Evolutionary conservation across 2,329 filamentous ascomycete genomes (phyloP), one percentile per base, ranked within the genome.

Genomic region (Onygena corvina): DNA sequence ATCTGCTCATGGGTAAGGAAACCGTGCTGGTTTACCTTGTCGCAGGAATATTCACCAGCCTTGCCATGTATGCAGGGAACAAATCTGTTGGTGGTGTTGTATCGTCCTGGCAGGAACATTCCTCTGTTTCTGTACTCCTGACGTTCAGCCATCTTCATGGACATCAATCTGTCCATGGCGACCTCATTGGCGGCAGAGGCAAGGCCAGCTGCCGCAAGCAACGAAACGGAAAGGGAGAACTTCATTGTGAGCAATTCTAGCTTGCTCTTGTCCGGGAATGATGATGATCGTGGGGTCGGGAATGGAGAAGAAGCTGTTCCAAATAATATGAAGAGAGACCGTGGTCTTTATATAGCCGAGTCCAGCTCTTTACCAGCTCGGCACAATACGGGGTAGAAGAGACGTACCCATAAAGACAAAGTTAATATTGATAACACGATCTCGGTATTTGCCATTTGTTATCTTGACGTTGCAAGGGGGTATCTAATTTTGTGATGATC

Each of bases 1-100:
- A 70, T 57, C 31, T 65, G 60, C 25, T 64, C 59, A 51, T 71
- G 67, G 34, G 60, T 59, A 34, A 70, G 52, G 56, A 69, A 70
- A 46, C 61, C 64, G 46, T 61, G 57, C 34, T 70, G 53, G 50
- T 71, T 67, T 48, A 70, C 57, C 36, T 66, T 67, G 9, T 60
- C 60, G 58, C 66, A 68, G 4, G 54, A 53, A 50, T 67, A 66
- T 44, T 63, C 64, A 36, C 63, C 64, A 8, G 63, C 59, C 53
- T 61, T 61, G 21, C 64, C 64, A 25, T 61, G 53, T 18, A 57
- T 52, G 50, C 65, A 67, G 7, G 56, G 50, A 20, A 29, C 27
- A 9, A 36, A 34, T 3, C 20, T 9, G 14, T 47, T 45, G 23
- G 42, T 49, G 29, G 45, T 34, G n/a, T 27, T 34, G 29, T 52